Evolutionary conservation across 2,329 filamentous ascomycete genomes (phyloP).

Genomic region (Epicoccum nigrum): DNA sequence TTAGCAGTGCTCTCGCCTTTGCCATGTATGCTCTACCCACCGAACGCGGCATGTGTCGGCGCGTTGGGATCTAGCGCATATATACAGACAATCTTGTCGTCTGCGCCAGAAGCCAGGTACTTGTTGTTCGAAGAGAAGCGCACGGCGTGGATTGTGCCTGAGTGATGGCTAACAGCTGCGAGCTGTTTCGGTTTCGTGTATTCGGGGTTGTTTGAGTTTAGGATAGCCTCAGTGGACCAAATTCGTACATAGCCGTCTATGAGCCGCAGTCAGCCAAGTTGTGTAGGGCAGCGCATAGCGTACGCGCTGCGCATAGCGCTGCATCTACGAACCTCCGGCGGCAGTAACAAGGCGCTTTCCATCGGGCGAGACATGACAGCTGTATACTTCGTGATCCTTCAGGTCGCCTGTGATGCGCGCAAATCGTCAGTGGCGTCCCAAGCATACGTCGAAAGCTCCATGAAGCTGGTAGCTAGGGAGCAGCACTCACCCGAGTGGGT

Average conservation of each 20-base stretch:
- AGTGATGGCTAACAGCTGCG: constrained; percentile 97
- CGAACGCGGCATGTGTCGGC: constrained; percentile 78
- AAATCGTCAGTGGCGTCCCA: constrained; percentile 21
- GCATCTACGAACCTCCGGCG: constrained; percentile 73
- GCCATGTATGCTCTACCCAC: constrained; percentile 54
- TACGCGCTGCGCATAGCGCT: constrained; percentile 16
- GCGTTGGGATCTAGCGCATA: constrained; percentile 87
- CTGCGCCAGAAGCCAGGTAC: constrained; percentile 94
- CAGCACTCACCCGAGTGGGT: constrained; percentile 78
- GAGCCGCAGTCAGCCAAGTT: constrained; percentile 23
- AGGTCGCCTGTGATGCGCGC: constrained; percentile 73
- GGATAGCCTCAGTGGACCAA: constrained; percentile 95
- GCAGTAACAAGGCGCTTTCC: constrained; percentile 90
- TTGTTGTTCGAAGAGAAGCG: constrained; percentile 95
- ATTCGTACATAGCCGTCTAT: constrained; percentile 93
- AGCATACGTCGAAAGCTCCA: neutral
- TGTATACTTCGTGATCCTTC: constrained; percentile 98
- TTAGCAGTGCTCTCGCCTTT: constrained; percentile 15
- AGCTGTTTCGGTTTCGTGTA: constrained; percentile 87
- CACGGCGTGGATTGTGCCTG: constrained; percentile 95
- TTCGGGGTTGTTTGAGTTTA: constrained; percentile 73
- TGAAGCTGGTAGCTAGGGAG: constrained; percentile 16
- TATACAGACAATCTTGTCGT: constrained; percentile 98
- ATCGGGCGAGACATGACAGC: constrained; percentile 95
- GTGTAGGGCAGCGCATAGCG: constrained; percentile 25